A percentile compares a stretch with the other conserved stretches of the same genome.
Conservation (phyloP, 129 eudicot genomes). For the Flaveria trinervia region DNA sequence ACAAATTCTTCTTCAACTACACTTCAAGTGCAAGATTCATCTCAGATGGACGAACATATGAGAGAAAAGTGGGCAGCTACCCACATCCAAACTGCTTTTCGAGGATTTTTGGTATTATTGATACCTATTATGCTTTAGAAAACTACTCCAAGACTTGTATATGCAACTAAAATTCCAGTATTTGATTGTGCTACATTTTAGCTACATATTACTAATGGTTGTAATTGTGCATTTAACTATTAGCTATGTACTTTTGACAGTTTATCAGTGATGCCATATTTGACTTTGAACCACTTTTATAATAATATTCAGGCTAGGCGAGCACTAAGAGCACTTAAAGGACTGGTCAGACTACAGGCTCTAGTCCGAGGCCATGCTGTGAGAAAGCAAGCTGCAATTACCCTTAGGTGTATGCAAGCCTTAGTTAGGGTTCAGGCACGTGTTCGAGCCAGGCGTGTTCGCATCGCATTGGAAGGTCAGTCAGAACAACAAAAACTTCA, state of each 20-base stretch:
- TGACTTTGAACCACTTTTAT: conserved; percentile 25
- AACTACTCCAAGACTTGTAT: too few relatives aligned
- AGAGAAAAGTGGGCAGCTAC: conserved; percentile 85
- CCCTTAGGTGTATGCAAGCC: conserved; percentile 98
- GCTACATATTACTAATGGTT: not conserved
- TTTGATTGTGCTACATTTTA: not conserved
- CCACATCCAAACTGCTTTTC: conserved; percentile 81
- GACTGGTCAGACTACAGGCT: conserved; percentile 94
- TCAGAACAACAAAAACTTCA: conserved; percentile 68
- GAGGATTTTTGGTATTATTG: conserved; percentile 81
- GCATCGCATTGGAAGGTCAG: conserved; percentile 70
- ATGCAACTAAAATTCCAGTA: too few relatives aligned
- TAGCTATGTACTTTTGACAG: not conserved
- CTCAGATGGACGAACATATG: conserved; percentile 46
- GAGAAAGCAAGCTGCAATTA: conserved; percentile 95
- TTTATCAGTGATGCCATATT: not conserved
- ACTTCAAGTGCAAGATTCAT: conserved; percentile 45
- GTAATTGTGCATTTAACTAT: not conserved
- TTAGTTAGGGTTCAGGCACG: conserved; percentile 97
- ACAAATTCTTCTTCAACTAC: conserved; percentile 53
- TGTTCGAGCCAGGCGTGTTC: conserved; percentile 93
- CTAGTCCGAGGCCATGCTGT: conserved; percentile 96
- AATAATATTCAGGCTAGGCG: conserved; percentile 70
- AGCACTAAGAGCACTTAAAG: conserved; percentile 85
- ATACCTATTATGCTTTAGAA: not conserved